Base-by-base conservation (phyloP, 805 yeast genomes). In the Lipomyces sp. region DNA sequence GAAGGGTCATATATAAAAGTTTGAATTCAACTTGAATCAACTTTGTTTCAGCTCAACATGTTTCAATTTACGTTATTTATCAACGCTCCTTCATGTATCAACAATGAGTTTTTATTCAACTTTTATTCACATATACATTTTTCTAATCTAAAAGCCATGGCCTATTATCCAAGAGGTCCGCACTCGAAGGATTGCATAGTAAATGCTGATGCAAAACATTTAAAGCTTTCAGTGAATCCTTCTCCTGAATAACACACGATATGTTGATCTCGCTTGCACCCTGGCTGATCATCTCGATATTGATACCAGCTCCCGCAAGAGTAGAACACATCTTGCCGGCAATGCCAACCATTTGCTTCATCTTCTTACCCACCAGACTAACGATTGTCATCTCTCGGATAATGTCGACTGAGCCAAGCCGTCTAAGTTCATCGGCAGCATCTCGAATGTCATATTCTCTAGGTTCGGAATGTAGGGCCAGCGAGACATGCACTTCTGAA, bases 251-350 rank as follows among this genome's bases (percentile, higher is more conserved):
- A 62, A 95, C 99, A 71, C 98, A 96, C 42, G 97, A 90, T 62
- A 95, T 95, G 77, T 95, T 95, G 75, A 95, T 95, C 80, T 95
- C 99, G 75, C 94, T 94, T 24, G 98, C 97, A 74, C 99, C 99
- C 83, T 95, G 99, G 65, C 92, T 86, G 79, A 95, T 95, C 99
- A 95, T 95, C 79, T 95, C 99, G 73, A 95, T 92, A 79, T 95
- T 95, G 76, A 95, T 89, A 57, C 86, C 85, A 74, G 94, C 96
- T 75, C 90, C 93, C 6, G 98, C 98, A 72, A 95, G 82, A 1
- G 96, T 91, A 73, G 92, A 87, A 81, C 95, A 95, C 97, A 94
- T 94, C 72, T 92, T 88, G 57, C 98, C 97, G 0, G 99, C 99
- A 76, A 92, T 93, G 75, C 99, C 99, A 67, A 95, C 90, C 77